These are phyloP conservation scores for Xylariomycetidae sp. DNA, from an alignment of 2,329 filamentous ascomycete genomes.

Conservation along the genomic window DNA sequence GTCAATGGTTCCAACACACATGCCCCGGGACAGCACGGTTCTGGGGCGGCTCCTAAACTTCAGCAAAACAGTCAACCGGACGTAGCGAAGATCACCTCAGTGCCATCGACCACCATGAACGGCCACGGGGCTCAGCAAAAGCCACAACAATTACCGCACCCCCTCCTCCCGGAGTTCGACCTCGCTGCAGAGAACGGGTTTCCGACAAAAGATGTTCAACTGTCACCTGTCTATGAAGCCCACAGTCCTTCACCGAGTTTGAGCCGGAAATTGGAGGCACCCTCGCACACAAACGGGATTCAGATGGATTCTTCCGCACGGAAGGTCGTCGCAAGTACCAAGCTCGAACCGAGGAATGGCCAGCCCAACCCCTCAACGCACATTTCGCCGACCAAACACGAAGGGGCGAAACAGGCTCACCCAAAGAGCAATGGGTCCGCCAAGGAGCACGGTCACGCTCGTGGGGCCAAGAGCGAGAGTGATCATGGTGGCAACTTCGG, in stretches of 20 bases:
- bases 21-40: not conserved
- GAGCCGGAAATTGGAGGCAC: constrained; percentile 45
- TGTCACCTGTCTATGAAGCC: constrained; percentile 71
- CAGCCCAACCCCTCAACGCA: constrained; percentile 25
- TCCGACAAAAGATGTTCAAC: constrained; percentile 38
- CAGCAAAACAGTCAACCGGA: too few relatives aligned
- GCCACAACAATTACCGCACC: constrained; percentile 27
- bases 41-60: too few relatives aligned
- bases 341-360: constrained; percentile 15
- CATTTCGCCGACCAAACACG: constrained; percentile 14
- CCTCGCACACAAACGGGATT: constrained; percentile 19
- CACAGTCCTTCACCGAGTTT: constrained; percentile 64
- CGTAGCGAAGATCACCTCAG: too few relatives aligned
- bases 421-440: constrained; percentile 33
- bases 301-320: constrained; percentile 5
- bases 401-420: constrained; percentile 16
- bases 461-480: constrained; percentile 49
- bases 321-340: constrained; percentile 10
- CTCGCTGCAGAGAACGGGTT: constrained; percentile 43
- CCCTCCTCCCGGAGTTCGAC: constrained; percentile 47
- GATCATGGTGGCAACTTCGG: constrained; percentile 31
- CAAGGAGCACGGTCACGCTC: constrained; percentile 47
- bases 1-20: constrained; percentile 30
- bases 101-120: too few relatives aligned
- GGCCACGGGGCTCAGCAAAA: constrained; percentile 1